These are phyloP conservation scores for Vitis hybrid DNA, from an alignment of 177 flowering plant species.

Conservation along the genomic window DNA sequence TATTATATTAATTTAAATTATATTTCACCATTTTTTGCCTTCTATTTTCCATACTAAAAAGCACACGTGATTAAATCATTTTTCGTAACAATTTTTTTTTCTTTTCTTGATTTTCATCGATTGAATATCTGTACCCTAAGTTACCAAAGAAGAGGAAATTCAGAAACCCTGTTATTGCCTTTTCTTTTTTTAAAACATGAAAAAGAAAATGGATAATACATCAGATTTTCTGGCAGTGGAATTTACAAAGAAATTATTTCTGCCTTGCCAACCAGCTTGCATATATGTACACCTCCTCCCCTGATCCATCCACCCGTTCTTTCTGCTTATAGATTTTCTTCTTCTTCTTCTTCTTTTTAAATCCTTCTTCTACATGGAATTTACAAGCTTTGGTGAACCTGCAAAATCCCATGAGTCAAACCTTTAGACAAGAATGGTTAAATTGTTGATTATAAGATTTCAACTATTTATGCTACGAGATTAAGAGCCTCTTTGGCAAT, in stretches of 20 bases:
- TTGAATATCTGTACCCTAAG: neutral
- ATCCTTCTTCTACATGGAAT: neutral
- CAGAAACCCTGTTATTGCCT: neutral
- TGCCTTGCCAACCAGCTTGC: neutral
- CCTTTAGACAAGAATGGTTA: neutral
- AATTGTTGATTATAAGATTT: neutral
- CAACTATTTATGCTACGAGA: neutral
- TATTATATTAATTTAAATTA: too few species aligned
- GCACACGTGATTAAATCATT: too few species aligned
- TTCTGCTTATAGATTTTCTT: neutral
- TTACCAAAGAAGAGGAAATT: neutral
- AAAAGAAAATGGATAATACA: neutral
- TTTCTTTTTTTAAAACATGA: too few species aligned
- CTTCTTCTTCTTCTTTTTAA: neutral
- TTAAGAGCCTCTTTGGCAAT: neutral
- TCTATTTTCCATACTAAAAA: too few species aligned
- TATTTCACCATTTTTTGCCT: too few species aligned
- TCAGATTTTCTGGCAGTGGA: neutral
- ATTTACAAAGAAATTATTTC: neutral
- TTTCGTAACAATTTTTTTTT: too few species aligned
- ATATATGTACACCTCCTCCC: conserved; percentile 8
- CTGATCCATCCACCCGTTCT: neutral
- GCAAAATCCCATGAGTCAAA: neutral
- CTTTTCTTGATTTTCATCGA: neutral
- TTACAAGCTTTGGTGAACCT: conserved; percentile 1